Conservation (phyloP, 202 grass and related monocot genomes). For the Panicum virgatum region DNA sequence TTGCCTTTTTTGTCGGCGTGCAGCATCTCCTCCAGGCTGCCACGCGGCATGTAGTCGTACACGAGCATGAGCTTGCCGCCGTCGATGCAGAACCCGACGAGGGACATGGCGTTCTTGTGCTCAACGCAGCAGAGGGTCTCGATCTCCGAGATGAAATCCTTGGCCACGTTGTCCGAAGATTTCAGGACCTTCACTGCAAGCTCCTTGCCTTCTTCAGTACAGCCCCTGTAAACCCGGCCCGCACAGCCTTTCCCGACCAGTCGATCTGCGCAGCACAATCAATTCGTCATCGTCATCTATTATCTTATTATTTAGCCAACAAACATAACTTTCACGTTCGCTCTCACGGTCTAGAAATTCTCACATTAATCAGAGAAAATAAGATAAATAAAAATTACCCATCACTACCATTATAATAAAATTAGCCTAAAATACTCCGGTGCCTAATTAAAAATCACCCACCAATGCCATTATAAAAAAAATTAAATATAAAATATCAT, state of each 20-base stretch:
- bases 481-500: too few species aligned
- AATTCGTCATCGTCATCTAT: too few species aligned
- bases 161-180: conserved; percentile 40
- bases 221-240: conserved; percentile 61
- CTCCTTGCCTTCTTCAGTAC: conserved; percentile 39
- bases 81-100: conserved; percentile 72
- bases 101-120: conserved; percentile 63
- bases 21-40: conserved; percentile 75
- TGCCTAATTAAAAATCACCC: too few species aligned
- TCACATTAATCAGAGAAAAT: too few species aligned
- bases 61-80: conserved; percentile 68
- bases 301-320: too few species aligned
- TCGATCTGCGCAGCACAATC: conserved; percentile 35
- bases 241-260: conserved; percentile 83
- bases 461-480: too few species aligned
- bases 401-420: too few species aligned
- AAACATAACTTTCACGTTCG: too few species aligned
- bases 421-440: too few species aligned
- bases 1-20: conserved; percentile 41
- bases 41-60: conserved; percentile 73
- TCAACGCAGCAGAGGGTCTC: conserved; percentile 59
- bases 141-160: conserved; percentile 74
- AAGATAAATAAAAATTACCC: too few species aligned
- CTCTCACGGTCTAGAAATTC: too few species aligned
- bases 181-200: conserved; percentile 81